These are phyloP conservation scores for Scleromitrula shiraiana DNA, from an alignment of 2,329 filamentous ascomycete species.

Conservation along the genomic window DNA sequence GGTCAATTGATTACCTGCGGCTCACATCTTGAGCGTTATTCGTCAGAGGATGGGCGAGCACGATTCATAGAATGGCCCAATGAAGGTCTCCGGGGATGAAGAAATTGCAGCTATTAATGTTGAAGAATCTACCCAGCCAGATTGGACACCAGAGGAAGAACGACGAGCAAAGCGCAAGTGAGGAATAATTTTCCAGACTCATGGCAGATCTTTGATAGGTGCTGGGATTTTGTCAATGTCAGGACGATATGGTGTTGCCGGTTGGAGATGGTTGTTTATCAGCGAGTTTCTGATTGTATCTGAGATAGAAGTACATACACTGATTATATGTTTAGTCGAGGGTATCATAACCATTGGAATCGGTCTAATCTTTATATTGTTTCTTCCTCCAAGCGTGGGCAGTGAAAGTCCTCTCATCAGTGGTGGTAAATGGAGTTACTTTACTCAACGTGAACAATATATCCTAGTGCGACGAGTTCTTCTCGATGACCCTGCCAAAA, in stretches of 20 bases:
- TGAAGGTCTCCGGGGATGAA: no score
- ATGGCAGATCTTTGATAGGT: conserved; percentile 34
- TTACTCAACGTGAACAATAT: conserved; percentile 35
- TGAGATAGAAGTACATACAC: not conserved
- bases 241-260: conserved; percentile 37
- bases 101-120: not conserved
- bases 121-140: not conserved
- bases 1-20: no score
- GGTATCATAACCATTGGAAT: conserved; percentile 36
- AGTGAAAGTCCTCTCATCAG: conserved; percentile 32
- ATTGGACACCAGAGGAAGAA: not conserved
- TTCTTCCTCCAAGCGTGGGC: conserved; percentile 32
- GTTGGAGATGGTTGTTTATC: conserved; percentile 39
- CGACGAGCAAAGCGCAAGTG: not conserved
- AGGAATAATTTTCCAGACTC: not conserved
- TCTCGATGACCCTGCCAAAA: conserved; percentile 37
- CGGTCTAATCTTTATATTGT: conserved; percentile 30
- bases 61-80: no score
- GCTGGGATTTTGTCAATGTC: conserved; percentile 43
- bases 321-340: conserved; percentile 17
- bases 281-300: no score
- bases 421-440: conserved; percentile 35
- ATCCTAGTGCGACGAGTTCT: conserved; percentile 36
- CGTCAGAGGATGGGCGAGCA: no score
- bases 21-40: no score